Base-by-base conservation (phyloP, 129 eudicot genomes). In the Chrysanthemum seticuspe region DNA sequence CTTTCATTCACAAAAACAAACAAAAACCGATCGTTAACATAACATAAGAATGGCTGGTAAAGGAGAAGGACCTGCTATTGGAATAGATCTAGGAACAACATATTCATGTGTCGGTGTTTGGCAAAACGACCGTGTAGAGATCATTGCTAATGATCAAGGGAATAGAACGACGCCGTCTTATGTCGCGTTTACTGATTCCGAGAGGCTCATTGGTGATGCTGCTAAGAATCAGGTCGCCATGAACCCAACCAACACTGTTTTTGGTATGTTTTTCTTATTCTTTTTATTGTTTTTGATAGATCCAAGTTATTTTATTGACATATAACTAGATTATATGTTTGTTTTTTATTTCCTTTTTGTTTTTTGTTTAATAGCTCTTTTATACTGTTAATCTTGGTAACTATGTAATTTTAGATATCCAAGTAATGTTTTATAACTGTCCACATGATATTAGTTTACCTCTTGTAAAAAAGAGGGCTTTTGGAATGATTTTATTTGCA, bases 121-220 rank as follows among this genome's bases (percentile, higher is more conserved):
- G 81, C 81, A 77, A 51, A 75, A 77, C n/a, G 76, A 77, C 14
- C 81, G 76, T 49, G 76, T 77, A 0, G 81, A 77, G 70, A 77
- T 77, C 55, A 77, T 77, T 2, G 81, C 81, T 9, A 77, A 77
- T 10, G 81, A 77, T 36, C 81, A 77, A 21, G 81, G 81, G 12
- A 77, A 77, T n/a, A 50, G 81, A 36, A 77, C 81, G 16, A 77
- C 81, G 13, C 81, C 81, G 54, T 77, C 81, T 18, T 69, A 69
- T 27, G 81, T 77, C 14, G 81, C 81, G 2, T 77, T 77, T 9
- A 77, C 81, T 49, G 81, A 77, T 51, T 58, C 81, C 10, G 76
- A 69, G 62, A 60, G 75, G 67, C 31, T 76, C 68, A 75, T 75
- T 34, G 79, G 79, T 19, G 67, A 75, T 56, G 80, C 80, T 5